Conservation (phyloP, 2,329 filamentous ascomycete genomes). For the Aureobasidium sp. region DNA sequence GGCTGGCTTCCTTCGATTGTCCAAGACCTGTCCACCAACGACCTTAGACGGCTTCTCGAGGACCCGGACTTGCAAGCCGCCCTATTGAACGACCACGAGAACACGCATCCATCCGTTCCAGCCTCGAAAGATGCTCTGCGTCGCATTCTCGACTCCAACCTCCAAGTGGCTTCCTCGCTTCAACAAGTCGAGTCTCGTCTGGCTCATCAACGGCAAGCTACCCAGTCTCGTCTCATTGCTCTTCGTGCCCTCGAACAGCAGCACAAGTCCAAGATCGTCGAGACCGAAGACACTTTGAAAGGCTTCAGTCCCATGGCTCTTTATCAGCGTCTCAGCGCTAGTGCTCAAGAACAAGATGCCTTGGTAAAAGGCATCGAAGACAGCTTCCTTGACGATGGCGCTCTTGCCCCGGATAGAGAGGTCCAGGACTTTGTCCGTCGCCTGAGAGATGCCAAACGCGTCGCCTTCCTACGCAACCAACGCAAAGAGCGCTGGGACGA, state of each 20-base stretch:
- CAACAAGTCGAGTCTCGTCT: conserved; percentile 54
- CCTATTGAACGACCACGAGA: conserved; percentile 60
- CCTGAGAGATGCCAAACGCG: conserved; percentile 71
- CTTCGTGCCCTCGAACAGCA: conserved; percentile 85
- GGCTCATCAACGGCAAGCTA: conserved; percentile 56
- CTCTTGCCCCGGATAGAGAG: conserved; percentile 68
- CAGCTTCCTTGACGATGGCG: conserved; percentile 71
- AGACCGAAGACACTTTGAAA: conserved; percentile 77
- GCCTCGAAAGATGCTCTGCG: conserved; percentile 60
- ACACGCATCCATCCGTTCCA: conserved; percentile 64
- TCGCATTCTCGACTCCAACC: conserved; percentile 61
- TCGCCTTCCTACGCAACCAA: conserved; percentile 75
- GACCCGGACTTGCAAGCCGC: conserved; percentile 62
- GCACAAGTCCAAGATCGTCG: conserved; percentile 80
- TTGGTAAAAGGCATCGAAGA: conserved; percentile 81
- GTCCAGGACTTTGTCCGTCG: conserved; percentile 75
- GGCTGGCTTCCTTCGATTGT: conserved; percentile 73
- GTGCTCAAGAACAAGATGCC: conserved; percentile 73
- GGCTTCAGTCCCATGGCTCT: conserved; percentile 81
- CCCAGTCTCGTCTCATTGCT: conserved; percentile 74
- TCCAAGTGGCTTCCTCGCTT: conserved; percentile 60
- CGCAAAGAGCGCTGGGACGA: conserved; percentile 93
- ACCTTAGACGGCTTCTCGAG: conserved; percentile 64
- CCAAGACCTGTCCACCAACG: conserved; percentile 67
- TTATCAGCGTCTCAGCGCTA: conserved; percentile 72